Evolutionary conservation across 116 monocot species (phyloP), one percentile per base, ranked within the genome.

Genomic region (Trichopus zeylanicus): DNA sequence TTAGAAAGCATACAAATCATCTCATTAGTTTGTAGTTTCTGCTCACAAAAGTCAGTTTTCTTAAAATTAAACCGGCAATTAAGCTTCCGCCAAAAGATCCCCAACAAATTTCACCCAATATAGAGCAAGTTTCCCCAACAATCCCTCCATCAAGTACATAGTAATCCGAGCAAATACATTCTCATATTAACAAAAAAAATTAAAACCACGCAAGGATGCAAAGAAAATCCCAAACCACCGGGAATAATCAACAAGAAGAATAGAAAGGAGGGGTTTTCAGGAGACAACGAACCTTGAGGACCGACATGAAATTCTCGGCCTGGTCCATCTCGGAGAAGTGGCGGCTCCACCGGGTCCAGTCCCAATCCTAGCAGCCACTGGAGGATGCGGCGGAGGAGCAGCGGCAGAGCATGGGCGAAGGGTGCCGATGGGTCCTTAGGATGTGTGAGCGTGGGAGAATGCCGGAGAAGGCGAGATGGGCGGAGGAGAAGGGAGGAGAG

Each of bases 291-390:
- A 91, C 92, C 87, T 87, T 81, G 51, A 92, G 83, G 34, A 83
- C 65, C 21, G 83, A 87, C 3, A 66, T 54, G 65, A 67, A 81
- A 51, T 59, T 84, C 70, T 92, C 87, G 26, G 83, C 87, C 65
- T 71, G 87, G 68, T 92, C 92, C 56, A 62, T 70, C 48, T 87
- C 92, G 9, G 81, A 80, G 73, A 92, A 84, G 63, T 92, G 81
- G 53, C 73, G 77, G 29, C 42, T 83, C 87, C 92, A 92, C 10
- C 77, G 67, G 55, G 55, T 71, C 87, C 92, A 92, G 22, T 92
- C 87, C 92, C 87, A 92, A n/a, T 77, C 77, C 26, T 74, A 51
- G 53, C 31, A 69, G 31, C 32, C 53, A 1, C 32, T 35, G 32
- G 53, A 61, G 42, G 48, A 31, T n/a, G 20, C 48, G 31, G 31